Evolutionary conservation across 202 grass and related monocot species (phyloP).

Genomic region (Eragrostis tef): DNA sequence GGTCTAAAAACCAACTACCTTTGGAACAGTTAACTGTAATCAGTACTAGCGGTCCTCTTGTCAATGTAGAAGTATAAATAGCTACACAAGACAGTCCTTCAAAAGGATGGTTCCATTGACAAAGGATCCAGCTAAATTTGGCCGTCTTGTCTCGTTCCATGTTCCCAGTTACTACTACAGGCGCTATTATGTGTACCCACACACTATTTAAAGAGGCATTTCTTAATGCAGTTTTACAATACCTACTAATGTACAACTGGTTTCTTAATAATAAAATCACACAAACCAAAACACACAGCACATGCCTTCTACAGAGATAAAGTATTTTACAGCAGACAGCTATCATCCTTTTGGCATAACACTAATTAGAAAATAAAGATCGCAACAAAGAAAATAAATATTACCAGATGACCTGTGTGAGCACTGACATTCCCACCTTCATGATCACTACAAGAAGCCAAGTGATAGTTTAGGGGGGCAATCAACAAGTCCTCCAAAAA

Average conservation of each 20-base stretch:
- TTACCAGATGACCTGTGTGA: conserved; percentile 97
- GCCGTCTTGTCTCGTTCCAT: background rate
- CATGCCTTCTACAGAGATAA: conserved; percentile 4
- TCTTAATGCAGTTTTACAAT: conserved; percentile 19
- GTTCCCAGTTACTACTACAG: background rate
- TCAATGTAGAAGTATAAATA: conserved; percentile 12
- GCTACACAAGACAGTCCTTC: background rate
- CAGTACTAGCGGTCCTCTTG: background rate
- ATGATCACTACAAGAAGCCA: conserved; percentile 75
- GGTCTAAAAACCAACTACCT: background rate
- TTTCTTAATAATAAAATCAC: conserved; percentile 1
- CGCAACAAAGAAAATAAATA: conserved; percentile 26
- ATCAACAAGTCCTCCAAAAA: conserved; percentile 24
- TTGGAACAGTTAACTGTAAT: conserved; percentile 1
- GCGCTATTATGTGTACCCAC: background rate
- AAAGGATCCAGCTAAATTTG: background rate
- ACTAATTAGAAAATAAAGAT: conserved; percentile 35
- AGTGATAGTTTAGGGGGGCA: background rate
- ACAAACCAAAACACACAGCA: background rate
- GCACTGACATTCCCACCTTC: conserved; percentile 99
- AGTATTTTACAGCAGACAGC: background rate
- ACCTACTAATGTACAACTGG: background rate
- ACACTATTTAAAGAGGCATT: background rate
- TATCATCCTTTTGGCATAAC: background rate
- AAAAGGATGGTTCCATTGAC: conserved; percentile 2